Evolutionary conservation across 306 rosid genomes (phyloP).

Genomic region (Prunus mume): DNA sequence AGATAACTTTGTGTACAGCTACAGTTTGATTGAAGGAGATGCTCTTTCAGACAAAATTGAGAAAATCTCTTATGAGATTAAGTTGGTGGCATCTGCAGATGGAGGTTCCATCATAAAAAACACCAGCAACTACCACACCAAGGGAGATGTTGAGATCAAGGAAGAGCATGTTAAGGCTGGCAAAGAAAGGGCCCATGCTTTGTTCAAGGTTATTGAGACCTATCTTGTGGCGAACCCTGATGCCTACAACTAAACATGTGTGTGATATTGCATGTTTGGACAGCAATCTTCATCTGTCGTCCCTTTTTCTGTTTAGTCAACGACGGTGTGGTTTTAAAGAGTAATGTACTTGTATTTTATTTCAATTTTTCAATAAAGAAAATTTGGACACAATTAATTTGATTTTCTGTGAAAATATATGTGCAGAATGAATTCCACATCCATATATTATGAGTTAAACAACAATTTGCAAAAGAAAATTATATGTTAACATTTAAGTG

Average conservation of each 20-base stretch:
- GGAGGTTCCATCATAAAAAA: conserved; percentile 40
- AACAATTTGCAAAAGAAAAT: too few species aligned
- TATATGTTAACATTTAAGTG: too few species aligned
- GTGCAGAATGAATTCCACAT: too few species aligned
- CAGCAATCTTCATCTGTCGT: too few species aligned
- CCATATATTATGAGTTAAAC: too few species aligned
- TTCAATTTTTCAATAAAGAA: too few species aligned
- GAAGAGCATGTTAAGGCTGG: conserved; percentile 27
- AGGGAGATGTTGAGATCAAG: not conserved
- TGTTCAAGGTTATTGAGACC: not conserved
- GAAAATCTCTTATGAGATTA: conserved; percentile 34
- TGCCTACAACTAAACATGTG: conserved; percentile 27
- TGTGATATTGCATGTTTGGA: too few species aligned
- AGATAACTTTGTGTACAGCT: conserved; percentile 31
- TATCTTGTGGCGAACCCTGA: conserved; percentile 33
- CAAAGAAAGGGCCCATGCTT: conserved; percentile 25
- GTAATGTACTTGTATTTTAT: too few species aligned
- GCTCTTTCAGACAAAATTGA: conserved; percentile 34
- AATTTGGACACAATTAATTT: too few species aligned
- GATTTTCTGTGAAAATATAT: too few species aligned
- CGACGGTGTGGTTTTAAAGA: too few species aligned
- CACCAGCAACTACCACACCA: conserved; percentile 16
- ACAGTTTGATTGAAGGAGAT: conserved; percentile 2
- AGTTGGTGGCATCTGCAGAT: conserved; percentile 27
- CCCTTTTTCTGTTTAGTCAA: too few species aligned